Conservation (phyloP, 208 protist species). For the Crithidia fasciculata region DNA sequence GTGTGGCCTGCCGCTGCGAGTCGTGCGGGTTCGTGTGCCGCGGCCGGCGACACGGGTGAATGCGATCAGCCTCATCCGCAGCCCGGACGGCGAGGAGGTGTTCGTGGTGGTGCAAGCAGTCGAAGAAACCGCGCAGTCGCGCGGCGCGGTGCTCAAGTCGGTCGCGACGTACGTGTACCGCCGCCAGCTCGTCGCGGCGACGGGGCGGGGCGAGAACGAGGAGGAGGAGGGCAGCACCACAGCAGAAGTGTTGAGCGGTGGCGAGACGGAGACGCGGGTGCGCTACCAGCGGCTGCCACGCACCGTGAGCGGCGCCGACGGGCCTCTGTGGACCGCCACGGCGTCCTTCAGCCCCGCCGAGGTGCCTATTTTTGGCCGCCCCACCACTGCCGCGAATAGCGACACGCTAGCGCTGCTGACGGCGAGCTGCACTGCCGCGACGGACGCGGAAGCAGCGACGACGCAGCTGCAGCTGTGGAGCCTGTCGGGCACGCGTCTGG, state of each 20-base stretch:
- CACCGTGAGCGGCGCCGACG: conserved; percentile 34
- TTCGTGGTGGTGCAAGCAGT: conserved; percentile 56
- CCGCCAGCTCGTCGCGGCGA: conserved; percentile 23
- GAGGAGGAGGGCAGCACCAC: conserved; percentile 6
- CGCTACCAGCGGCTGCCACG: conserved; percentile 58
- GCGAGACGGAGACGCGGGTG: conserved; percentile 7
- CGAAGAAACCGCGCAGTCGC: neutral
- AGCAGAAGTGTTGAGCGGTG: neutral
- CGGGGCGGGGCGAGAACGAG: neutral
- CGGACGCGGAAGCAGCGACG: conserved; percentile 2
- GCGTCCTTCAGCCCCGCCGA: conserved; percentile 28
- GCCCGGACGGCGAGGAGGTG: conserved; percentile 44
- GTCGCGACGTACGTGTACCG: conserved; percentile 48
- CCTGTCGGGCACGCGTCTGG: conserved; percentile 43
- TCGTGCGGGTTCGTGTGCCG: conserved; percentile 44
- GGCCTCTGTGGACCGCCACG: conserved; percentile 36
- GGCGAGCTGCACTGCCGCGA: conserved; percentile 28
- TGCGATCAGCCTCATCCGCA: conserved; percentile 35
- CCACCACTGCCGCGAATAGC: neutral
- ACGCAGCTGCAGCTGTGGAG: conserved; percentile 41
- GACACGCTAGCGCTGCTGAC: conserved; percentile 15
- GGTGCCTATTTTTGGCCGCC: conserved; percentile 5
- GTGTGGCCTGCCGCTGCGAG: conserved; percentile 24
- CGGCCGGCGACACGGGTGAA: conserved; percentile 19
- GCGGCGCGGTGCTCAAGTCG: neutral